Conservation (phyloP, 805 yeast species). For the Kregervanrija pseudodelftensis region DNA sequence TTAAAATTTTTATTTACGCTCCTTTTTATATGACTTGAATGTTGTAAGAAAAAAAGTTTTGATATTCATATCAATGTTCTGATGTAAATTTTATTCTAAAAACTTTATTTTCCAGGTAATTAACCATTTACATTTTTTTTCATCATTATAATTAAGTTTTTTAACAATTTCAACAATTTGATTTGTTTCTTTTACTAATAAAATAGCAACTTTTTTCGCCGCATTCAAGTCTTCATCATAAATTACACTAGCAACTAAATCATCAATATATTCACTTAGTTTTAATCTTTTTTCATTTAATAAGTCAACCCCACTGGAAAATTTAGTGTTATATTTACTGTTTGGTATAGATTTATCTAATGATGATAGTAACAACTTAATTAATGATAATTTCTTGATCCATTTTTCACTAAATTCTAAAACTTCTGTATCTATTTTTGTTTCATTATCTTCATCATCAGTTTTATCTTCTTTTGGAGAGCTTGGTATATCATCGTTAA, state of each 20-base stretch:
- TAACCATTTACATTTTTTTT: slow-evolving; percentile 52
- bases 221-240: slow-evolving; percentile 34
- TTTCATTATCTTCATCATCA: slow-evolving; percentile 22
- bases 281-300: slow-evolving; percentile 36
- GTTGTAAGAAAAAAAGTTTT: too few species aligned
- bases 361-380: slow-evolving; percentile 52
- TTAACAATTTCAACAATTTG: slow-evolving; percentile 33
- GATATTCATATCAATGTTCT: too few species aligned
- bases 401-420: slow-evolving; percentile 37
- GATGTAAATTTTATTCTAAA: slow-evolving; percentile 12
- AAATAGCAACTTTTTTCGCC: slow-evolving; percentile 15
- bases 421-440: slow-evolving; percentile 15
- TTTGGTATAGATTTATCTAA: slow-evolving; percentile 51
- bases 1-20: too few species aligned
- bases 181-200: slow-evolving; percentile 17
- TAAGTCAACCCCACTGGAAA: slow-evolving; percentile 39
- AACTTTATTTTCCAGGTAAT: slow-evolving; percentile 46
- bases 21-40: too few species aligned
- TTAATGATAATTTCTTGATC: slow-evolving; percentile 45
- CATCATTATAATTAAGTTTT: slow-evolving; percentile 40
- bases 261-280: slow-evolving; percentile 46
- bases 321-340: slow-evolving; percentile 15
- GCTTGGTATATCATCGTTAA: slow-evolving; percentile 4
- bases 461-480: slow-evolving; percentile 3
- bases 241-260: slow-evolving; percentile 50